Conservation (phyloP, 2,329 filamentous ascomycete species). For the Fusarium globosum region DNA sequence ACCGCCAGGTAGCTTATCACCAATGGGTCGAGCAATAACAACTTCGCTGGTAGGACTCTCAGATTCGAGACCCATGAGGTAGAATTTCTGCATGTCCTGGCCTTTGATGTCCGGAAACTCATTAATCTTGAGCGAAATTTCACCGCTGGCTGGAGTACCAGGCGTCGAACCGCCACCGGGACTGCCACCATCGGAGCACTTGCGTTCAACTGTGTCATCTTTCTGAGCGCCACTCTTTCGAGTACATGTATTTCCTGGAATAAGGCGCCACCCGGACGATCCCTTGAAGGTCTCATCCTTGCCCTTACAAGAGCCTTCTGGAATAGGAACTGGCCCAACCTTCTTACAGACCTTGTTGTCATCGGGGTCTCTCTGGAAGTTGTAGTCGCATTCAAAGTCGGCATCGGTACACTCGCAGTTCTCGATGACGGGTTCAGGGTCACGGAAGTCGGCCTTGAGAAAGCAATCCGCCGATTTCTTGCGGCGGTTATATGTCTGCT, state of each 20-base stretch:
- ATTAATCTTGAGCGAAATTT: slow-evolving; percentile 70
- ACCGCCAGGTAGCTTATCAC: slow-evolving; percentile 46
- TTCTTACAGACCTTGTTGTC: slow-evolving; percentile 77
- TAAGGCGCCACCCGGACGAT: slow-evolving; percentile 90
- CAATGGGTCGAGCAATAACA: slow-evolving; percentile 65
- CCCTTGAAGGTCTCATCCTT: slow-evolving; percentile 81
- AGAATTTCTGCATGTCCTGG: slow-evolving; percentile 67
- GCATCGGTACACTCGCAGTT: slow-evolving; percentile 82
- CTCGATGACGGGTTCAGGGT: slow-evolving; percentile 75
- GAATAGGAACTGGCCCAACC: slow-evolving; percentile 70
- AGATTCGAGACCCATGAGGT: slow-evolving; percentile 80
- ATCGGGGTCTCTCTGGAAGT: slow-evolving; percentile 75
- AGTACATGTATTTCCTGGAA: slow-evolving; percentile 83
- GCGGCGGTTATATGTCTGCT: slow-evolving; percentile 84
- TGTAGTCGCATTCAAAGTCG: slow-evolving; percentile 98
- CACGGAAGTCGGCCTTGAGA: slow-evolving; percentile 85
- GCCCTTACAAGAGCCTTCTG: slow-evolving; percentile 77
- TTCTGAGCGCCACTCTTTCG: slow-evolving; percentile 70
- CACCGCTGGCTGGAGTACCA: slow-evolving; percentile 69
- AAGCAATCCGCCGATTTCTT: slow-evolving; percentile 93
- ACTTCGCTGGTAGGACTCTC: slow-evolving; percentile 78
- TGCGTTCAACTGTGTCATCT: slow-evolving; percentile 77
- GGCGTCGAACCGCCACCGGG: slow-evolving; percentile 49
- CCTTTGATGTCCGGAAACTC: slow-evolving; percentile 69
- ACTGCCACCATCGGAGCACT: slow-evolving; percentile 73